Conservation (phyloP, 768 basidiomycete genomes). For the Serendipita sp. region DNA sequence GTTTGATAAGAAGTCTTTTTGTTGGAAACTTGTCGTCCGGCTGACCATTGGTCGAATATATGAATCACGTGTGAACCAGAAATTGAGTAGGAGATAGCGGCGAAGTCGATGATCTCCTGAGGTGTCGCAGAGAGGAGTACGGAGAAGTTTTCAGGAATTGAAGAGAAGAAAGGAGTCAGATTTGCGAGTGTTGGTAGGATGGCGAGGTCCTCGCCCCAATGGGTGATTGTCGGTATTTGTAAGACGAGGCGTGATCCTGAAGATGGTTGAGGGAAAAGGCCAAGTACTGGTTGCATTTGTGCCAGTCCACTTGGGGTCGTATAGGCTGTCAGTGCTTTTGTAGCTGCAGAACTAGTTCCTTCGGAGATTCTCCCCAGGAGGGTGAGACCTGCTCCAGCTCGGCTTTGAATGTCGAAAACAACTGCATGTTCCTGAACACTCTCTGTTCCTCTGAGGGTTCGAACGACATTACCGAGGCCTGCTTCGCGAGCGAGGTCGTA, state of each 20-base stretch:
- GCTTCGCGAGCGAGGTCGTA: constrained; percentile 73
- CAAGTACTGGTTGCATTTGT: constrained; percentile 64
- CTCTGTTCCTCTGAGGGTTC: constrained; percentile 37
- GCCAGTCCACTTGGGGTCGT: constrained; percentile 73
- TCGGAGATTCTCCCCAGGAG: constrained; percentile 58
- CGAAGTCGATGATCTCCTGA: constrained; percentile 65
- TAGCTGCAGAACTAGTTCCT: constrained; percentile 54
- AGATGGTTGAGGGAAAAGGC: constrained; percentile 48
- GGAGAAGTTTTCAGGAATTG: constrained; percentile 48
- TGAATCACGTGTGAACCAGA: constrained; percentile 60
- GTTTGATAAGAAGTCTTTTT: constrained; percentile 23
- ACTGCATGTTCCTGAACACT: constrained; percentile 23
- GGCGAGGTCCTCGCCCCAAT: constrained; percentile 45
- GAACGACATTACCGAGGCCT: constrained; percentile 64
- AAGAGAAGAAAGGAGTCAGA: constrained; percentile 39
- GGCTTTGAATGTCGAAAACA: constrained; percentile 43
- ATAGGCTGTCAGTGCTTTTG: constrained; percentile 47
- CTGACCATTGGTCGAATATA: constrained; percentile 75
- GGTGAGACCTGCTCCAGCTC: constrained; percentile 68
- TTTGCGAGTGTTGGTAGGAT: constrained; percentile 65
- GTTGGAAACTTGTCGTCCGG: constrained; percentile 55
- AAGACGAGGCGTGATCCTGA: constrained; percentile 55
- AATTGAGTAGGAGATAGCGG: constrained; percentile 57
- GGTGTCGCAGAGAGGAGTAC: constrained; percentile 73
- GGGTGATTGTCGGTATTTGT: constrained; percentile 63